Evolutionary conservation across 345 rosid species (phyloP), one percentile per base, ranked within the genome.

Genomic region (Stellera chamaejasme): DNA sequence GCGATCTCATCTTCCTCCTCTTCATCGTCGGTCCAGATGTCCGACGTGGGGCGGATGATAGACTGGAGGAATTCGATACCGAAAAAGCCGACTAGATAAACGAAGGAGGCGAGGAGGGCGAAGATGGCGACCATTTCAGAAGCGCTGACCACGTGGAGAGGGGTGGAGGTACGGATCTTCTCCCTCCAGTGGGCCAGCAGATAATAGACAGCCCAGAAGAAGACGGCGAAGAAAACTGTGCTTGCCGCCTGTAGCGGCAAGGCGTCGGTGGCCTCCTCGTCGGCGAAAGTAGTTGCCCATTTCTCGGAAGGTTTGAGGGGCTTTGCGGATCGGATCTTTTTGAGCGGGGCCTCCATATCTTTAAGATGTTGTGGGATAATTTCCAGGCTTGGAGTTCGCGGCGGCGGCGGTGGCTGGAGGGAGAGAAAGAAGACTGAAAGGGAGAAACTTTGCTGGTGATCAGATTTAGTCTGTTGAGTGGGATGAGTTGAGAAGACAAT

Each of bases 81-180:
- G 44, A 81, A 84, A 73, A 84, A 84, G 12, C 83, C 82, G 45
- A 83, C 56, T 2, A 83, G 77, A 66, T 83, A 81, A 11, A 84
- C 69, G 58, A 78, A 75, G 10, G 87, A 81, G n/a, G 80, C 83
- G 16, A 77, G 51, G 58, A 84, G 65, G 19, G 82, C 80, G 27
- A 81, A 27, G 48, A 84, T 55, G 48, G 91, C 85, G 10, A 58
- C 66, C 50, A 82, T 81, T 65, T 84, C 91, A 25, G 90, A 59
- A 16, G 80, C 60, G 4, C 73, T 67, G 14, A 84, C 70, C 51
- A 71, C 65, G 27, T 81, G 88, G 53, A 84, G 23, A 19, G 23
- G 23, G 23, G 23, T 19, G 23, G 23, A 19, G 23, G 23, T 19
- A 19, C 23, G 23, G 1, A 19, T 19, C 23, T 19, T 19, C 23